These are phyloP conservation scores for Gliomastix tumulicola DNA, from an alignment of 2,329 filamentous ascomycete species.

Conservation along the genomic window DNA sequence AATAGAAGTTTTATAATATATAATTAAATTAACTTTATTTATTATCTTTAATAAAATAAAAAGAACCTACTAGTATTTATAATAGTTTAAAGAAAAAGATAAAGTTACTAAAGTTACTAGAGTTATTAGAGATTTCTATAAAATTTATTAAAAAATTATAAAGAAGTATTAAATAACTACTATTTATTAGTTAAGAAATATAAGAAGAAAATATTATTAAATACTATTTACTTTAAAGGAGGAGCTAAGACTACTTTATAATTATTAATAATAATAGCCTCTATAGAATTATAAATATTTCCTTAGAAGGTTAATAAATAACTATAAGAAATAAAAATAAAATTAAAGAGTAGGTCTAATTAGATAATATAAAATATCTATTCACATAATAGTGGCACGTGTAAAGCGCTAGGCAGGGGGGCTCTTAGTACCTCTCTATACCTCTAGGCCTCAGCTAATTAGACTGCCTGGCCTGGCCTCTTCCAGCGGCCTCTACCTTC, in stretches of 20 bases:
- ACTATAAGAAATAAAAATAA: neutral
- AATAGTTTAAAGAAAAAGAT: neutral
- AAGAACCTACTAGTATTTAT: neutral
- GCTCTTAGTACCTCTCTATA: no score
- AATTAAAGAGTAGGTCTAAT: neutral
- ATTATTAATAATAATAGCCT: no score
- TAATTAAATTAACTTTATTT: conserved; percentile 1
- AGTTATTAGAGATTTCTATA: neutral
- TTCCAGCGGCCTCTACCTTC: no score
- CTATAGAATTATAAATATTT: no score
- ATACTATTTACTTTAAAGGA: neutral
- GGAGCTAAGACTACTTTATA: conserved; percentile 2
- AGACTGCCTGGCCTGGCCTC: no score
- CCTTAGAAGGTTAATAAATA: neutral
- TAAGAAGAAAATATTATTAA: no score
- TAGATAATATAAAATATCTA: conserved; percentile 5
- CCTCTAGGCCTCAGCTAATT: no score
- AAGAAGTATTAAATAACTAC: neutral
- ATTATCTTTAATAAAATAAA: conserved; percentile 1
- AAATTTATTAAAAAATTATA: neutral
- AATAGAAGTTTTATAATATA: no score
- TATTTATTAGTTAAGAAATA: no score
- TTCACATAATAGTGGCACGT: no score
- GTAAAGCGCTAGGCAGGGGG: no score
- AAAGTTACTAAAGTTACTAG: conserved; percentile 6